These are phyloP conservation scores for Apiospora rasikravindrae DNA, from an alignment of 2,329 filamentous ascomycete species.

Conservation along the genomic window DNA sequence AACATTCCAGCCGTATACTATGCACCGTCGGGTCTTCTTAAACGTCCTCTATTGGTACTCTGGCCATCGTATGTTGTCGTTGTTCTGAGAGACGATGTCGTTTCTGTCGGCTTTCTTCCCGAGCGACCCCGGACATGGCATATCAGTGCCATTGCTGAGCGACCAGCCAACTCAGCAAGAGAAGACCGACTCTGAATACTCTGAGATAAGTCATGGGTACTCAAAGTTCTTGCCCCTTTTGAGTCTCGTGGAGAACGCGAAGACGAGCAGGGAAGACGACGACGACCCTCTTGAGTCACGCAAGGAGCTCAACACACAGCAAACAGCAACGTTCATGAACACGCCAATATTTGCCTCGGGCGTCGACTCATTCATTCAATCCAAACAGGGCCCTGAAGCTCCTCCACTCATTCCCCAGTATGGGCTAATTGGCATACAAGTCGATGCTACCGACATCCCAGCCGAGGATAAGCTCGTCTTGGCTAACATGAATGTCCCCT, in stretches of 20 bases:
- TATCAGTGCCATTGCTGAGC: background rate
- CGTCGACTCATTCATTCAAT: background rate
- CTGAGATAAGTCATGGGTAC: background rate
- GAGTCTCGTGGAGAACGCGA: background rate
- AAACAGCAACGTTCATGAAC: background rate
- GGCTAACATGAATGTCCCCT: constrained; percentile 58
- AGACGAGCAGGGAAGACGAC: background rate
- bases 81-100: background rate
- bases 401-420: background rate
- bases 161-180: background rate
- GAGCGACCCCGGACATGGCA: background rate
- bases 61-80: background rate
- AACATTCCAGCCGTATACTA: background rate
- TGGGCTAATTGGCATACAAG: background rate
- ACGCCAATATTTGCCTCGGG: background rate
- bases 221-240: background rate
- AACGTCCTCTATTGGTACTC: background rate
- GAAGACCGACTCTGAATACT: background rate
- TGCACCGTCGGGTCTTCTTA: background rate
- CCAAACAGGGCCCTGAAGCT: background rate
- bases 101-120: background rate
- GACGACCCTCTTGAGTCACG: background rate
- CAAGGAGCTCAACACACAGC: background rate
- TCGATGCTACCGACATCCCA: constrained; percentile 8
- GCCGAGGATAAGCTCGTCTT: constrained; percentile 38